Conservation (phyloP, 257 asterid species). For the Cordia subcordata region DNA sequence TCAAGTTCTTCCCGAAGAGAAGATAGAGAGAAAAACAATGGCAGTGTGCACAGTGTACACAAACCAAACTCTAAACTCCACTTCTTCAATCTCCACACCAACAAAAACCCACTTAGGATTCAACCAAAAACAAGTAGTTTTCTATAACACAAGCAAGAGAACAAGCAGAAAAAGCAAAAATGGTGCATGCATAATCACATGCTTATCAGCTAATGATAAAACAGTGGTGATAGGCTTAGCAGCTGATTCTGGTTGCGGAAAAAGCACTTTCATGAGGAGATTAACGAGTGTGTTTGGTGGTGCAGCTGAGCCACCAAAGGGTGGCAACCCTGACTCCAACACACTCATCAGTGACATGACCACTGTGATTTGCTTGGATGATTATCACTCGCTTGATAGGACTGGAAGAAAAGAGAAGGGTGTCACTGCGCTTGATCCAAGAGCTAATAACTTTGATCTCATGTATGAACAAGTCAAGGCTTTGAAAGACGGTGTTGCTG, state of each 20-base stretch:
- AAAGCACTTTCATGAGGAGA: conserved; percentile 94
- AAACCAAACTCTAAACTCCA: conserved; percentile 60
- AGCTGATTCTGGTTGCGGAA: conserved; percentile 95
- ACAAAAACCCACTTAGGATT: conserved; percentile 60
- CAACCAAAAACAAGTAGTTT: conserved; percentile 48
- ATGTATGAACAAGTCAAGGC: conserved; percentile 96
- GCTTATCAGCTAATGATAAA: conserved; percentile 36
- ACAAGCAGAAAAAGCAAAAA: conserved; percentile 13
- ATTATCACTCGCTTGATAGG: conserved; percentile 87
- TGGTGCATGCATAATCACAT: conserved; percentile 27
- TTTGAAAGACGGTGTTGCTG: conserved; percentile 57
- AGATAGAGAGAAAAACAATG: conserved; percentile 39
- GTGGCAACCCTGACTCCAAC: conserved; percentile 95
- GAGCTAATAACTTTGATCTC: conserved; percentile 82
- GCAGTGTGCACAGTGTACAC: conserved; percentile 59
- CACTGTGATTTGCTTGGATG: conserved; percentile 87
- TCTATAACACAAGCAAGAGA: conserved; percentile 31
- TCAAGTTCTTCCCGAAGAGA: not conserved
- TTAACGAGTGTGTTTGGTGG: conserved; percentile 96
- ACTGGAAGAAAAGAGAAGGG: conserved; percentile 88
- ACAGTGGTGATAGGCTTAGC: conserved; percentile 83
- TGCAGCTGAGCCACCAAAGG: conserved; percentile 92
- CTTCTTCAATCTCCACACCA: conserved; percentile 62
- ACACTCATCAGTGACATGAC: conserved; percentile 82
- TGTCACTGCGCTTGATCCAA: conserved; percentile 89